These are phyloP conservation scores for Malus hybrid DNA, from an alignment of 331 rosid genomes.

Conservation along the genomic window DNA sequence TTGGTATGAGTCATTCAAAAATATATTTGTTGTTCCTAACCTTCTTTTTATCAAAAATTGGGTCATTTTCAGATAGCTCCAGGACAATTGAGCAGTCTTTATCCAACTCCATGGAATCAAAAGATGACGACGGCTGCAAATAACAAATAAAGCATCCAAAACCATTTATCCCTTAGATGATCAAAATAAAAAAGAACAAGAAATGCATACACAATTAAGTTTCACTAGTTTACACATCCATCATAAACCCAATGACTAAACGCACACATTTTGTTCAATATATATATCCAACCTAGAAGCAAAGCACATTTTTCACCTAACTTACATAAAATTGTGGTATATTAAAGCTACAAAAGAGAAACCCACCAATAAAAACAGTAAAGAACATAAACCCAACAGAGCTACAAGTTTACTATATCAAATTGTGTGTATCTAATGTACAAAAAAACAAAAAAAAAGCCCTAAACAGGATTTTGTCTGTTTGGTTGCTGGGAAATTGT, in stretches of 20 bases:
- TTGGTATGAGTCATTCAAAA: not conserved
- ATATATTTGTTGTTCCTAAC: conserved; percentile 19
- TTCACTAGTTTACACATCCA: not conserved
- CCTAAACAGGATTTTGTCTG: not conserved
- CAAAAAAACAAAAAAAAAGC: not conserved
- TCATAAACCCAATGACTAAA: not conserved
- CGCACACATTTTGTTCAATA: no score
- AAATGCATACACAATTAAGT: not conserved
- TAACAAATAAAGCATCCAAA: conserved; percentile 10
- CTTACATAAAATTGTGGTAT: not conserved
- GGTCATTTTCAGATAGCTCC: conserved; percentile 53
- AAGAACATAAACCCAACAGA: not conserved
- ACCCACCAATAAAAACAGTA: not conserved
- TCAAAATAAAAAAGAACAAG: not conserved
- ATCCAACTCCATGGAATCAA: conserved; percentile 21
- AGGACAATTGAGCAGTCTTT: conserved; percentile 44
- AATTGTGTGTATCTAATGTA: not conserved
- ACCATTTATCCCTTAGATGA: not conserved
- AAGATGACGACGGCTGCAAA: conserved; percentile 30
- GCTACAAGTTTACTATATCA: not conserved
- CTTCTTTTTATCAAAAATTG: conserved; percentile 53
- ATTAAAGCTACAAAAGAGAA: not conserved
- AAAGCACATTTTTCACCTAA: not conserved
- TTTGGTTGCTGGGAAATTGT: not conserved
- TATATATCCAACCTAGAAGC: not conserved